Conservation (phyloP, 371 early-diverging fungal species). For the Parasitella parasitica region DNA sequence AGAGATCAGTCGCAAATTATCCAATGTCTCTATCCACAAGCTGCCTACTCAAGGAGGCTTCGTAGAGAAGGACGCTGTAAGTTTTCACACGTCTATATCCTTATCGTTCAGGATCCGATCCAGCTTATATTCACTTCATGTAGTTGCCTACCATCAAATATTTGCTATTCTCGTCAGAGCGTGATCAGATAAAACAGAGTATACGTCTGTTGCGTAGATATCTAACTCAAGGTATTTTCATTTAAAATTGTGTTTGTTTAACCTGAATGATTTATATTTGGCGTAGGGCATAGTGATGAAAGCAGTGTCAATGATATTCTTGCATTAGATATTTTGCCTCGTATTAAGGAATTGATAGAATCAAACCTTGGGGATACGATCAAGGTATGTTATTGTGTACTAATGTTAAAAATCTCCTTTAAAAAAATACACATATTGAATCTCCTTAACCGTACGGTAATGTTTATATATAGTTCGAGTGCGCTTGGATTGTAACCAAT, state of each 20-base stretch:
- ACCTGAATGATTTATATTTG: neutral
- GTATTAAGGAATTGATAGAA: constrained; percentile 32
- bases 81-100: neutral
- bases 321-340: constrained; percentile 31
- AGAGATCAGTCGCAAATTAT: constrained; percentile 45
- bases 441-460: too few relatives aligned
- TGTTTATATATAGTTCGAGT: constrained; percentile 54
- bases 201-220: constrained; percentile 36
- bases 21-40: constrained; percentile 37
- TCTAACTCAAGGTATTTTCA: constrained; percentile 37
- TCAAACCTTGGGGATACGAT: constrained; percentile 15
- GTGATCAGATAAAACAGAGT: constrained; percentile 22
- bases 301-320: constrained; percentile 33
- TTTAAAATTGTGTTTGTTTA: neutral
- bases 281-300: constrained; percentile 16
- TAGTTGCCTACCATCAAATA: constrained; percentile 27
- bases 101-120: constrained; percentile 10
- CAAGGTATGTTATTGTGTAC: constrained; percentile 24
- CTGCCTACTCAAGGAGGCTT: constrained; percentile 17
- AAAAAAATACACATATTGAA: neutral
- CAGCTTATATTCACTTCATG: neutral
- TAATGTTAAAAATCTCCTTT: neutral
- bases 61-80: constrained; percentile 28
- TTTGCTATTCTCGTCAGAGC: constrained; percentile 21
- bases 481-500: constrained; percentile 63